Conservation (phyloP, 225 moss, liverwort and hornwort species). For the Physcomitrellopsis africana region DNA sequence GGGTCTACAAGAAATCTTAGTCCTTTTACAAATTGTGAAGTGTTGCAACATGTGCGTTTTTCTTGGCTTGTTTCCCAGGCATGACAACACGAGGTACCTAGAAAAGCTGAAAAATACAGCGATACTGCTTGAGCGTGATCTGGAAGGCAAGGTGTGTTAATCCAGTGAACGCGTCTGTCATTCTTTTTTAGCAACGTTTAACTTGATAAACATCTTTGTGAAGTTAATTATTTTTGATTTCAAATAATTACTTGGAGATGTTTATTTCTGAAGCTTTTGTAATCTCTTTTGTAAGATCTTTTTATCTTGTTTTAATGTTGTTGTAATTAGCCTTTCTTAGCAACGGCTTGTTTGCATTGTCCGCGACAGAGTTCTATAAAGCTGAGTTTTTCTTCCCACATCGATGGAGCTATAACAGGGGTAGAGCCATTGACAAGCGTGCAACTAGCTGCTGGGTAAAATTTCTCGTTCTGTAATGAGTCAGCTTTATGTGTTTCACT, state of each 20-base stretch:
- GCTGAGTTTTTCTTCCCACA: slow-evolving; percentile 71
- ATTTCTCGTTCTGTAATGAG: neutral
- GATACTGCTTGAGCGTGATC: slow-evolving; percentile 73
- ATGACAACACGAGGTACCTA: slow-evolving; percentile 79
- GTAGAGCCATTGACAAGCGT: slow-evolving; percentile 69
- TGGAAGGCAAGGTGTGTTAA: slow-evolving; percentile 89
- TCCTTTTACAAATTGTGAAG: slow-evolving; percentile 6
- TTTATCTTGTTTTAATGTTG: slow-evolving; percentile 1
- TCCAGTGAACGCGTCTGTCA: neutral
- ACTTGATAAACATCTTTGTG: neutral
- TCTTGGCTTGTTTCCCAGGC: slow-evolving; percentile 56
- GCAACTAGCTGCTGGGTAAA: slow-evolving; percentile 80
- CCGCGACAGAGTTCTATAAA: slow-evolving; percentile 68
- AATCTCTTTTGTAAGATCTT: neutral
- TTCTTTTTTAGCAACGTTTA: no score
- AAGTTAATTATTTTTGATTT: slow-evolving; percentile 6
- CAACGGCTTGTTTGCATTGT: slow-evolving; percentile 21
- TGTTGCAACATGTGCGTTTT: slow-evolving; percentile 20
- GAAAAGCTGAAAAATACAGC: slow-evolving; percentile 92
- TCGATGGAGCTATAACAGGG: slow-evolving; percentile 90
- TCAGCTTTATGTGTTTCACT: neutral
- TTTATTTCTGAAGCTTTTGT: neutral
- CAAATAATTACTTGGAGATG: neutral
- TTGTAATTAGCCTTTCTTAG: slow-evolving; percentile 18
- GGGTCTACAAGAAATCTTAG: neutral